Conservation (phyloP, 192 early-diverging fungal species). For the Linnemannia elongata region DNA sequence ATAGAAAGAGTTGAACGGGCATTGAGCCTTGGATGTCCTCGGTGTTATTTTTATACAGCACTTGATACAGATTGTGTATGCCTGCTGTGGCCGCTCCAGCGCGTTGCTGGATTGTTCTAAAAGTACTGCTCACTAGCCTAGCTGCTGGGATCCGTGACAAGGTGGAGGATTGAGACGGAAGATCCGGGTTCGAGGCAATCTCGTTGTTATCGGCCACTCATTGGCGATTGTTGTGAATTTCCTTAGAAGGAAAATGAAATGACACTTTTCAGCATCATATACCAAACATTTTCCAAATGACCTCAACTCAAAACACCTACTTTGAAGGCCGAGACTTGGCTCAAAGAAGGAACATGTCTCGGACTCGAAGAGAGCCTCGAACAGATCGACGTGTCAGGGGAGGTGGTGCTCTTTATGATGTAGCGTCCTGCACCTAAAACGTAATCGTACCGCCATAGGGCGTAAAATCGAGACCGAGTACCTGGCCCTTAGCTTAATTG, state of each 20-base stretch:
- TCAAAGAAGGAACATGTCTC: constrained; percentile 22
- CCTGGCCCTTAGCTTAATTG: too few relatives aligned
- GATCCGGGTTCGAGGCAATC: background rate
- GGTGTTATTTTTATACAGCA: too few relatives aligned
- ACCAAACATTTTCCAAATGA: background rate
- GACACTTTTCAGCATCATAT: background rate
- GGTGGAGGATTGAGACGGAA: constrained; percentile 7
- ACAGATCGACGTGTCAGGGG: constrained; percentile 7
- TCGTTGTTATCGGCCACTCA: background rate
- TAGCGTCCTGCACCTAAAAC: constrained; percentile 13
- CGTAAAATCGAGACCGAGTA: too few relatives aligned
- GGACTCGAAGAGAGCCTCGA: constrained; percentile 19
- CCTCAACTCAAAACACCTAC: constrained; percentile 6
- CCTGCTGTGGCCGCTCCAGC: too few relatives aligned
- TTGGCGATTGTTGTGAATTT: constrained; percentile 7
- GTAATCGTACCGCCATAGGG: constrained; percentile 13
- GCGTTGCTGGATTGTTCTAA: too few relatives aligned
- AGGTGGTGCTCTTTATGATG: constrained; percentile 12
- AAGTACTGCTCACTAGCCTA: too few relatives aligned
- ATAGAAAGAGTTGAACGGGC: too few relatives aligned
- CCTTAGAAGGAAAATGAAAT: constrained; percentile 1
- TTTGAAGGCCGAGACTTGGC: too few relatives aligned
- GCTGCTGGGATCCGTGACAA: too few relatives aligned
- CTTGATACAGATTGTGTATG: too few relatives aligned
- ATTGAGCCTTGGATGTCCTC: too few relatives aligned